phyloP scores from a whole-genome alignment of 805 yeast species.

The Suhomyces xylopsoci region DNA sequence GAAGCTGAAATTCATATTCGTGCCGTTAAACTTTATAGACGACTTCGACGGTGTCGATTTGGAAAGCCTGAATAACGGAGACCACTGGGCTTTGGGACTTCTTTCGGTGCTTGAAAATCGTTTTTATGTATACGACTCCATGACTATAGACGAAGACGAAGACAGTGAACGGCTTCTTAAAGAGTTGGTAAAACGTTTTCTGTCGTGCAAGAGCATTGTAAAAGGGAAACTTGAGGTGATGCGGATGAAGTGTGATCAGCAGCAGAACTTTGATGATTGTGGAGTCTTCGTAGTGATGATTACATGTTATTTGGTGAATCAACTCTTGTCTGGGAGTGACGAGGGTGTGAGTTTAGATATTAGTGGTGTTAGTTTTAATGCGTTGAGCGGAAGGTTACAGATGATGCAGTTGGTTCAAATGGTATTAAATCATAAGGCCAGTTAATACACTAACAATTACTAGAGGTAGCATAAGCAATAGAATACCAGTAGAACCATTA shows the following conservation, averaged over 20 bases:
- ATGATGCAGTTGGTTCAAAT: slow-evolving; percentile 22
- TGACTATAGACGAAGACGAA: slow-evolving; percentile 24
- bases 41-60: slow-evolving; percentile 35
- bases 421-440: too few species aligned
- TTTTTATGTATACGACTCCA: slow-evolving; percentile 59
- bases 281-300: slow-evolving; percentile 48
- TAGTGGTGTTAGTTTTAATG: slow-evolving; percentile 40
- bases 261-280: slow-evolving; percentile 64
- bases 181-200: slow-evolving; percentile 21
- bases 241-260: slow-evolving; percentile 51
- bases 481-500: too few species aligned
- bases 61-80: slow-evolving; percentile 61
- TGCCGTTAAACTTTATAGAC: slow-evolving; percentile 67
- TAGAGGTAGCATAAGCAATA: too few species aligned
- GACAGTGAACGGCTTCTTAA: slow-evolving; percentile 23
- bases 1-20: slow-evolving; percentile 48
- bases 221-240: slow-evolving; percentile 23
- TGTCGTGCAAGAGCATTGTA: slow-evolving; percentile 21
- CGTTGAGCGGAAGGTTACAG: slow-evolving; percentile 46
- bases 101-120: slow-evolving; percentile 46
- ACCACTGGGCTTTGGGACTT: slow-evolving; percentile 72
- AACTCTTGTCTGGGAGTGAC: slow-evolving; percentile 6
- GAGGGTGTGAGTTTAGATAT: slow-evolving; percentile 37
- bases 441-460: too few species aligned
- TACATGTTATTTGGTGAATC: slow-evolving; percentile 21